Percentiles rank a stretch among this genome's conserved stretches.
These are phyloP conservation scores for Aspergillus costaricaensis DNA, from an alignment of 2,329 filamentous ascomycete genomes.

Conservation along the genomic window DNA sequence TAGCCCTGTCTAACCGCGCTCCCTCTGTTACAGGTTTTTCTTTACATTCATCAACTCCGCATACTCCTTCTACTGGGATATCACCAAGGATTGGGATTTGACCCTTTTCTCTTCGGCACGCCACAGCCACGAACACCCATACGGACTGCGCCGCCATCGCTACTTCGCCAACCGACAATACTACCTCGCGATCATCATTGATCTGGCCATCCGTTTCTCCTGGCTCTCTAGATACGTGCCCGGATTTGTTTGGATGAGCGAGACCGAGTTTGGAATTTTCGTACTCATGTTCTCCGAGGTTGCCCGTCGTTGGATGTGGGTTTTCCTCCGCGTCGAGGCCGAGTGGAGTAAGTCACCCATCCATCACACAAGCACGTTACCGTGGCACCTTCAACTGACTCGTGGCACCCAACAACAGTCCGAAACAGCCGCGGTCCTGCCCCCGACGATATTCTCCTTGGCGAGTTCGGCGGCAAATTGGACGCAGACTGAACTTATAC, in stretches of 20 bases:
- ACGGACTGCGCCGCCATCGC: conserved; percentile 73
- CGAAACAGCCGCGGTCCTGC: conserved; percentile 57
- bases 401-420: conserved; percentile 37
- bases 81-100: conserved; percentile 95
- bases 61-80: conserved; percentile 99
- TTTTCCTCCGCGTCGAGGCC: conserved; percentile 92
- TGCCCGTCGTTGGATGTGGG: conserved; percentile 89
- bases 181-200: conserved; percentile 76
- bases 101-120: conserved; percentile 70
- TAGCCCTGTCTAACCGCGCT: not conserved
- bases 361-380: not conserved
- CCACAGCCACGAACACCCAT: conserved; percentile 67
- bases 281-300: conserved; percentile 85
- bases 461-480: conserved; percentile 68
- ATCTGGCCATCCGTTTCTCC: conserved; percentile 80
- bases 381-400: conserved; percentile 18
- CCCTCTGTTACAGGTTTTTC: conserved; percentile 59
- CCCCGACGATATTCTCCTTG: conserved; percentile 72
- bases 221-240: conserved; percentile 88
- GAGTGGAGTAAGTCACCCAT: conserved; percentile 70
- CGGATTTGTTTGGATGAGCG: conserved; percentile 78
- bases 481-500: conserved; percentile 55
- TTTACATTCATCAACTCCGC: conserved; percentile 79
- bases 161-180: conserved; percentile 76
- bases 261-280: conserved; percentile 87